A percentile compares a stretch with the other conserved stretches of the same genome.
Evolutionary conservation across 2,329 filamentous ascomycete genomes (phyloP).

Genomic region (Exophiala oligosperma): DNA sequence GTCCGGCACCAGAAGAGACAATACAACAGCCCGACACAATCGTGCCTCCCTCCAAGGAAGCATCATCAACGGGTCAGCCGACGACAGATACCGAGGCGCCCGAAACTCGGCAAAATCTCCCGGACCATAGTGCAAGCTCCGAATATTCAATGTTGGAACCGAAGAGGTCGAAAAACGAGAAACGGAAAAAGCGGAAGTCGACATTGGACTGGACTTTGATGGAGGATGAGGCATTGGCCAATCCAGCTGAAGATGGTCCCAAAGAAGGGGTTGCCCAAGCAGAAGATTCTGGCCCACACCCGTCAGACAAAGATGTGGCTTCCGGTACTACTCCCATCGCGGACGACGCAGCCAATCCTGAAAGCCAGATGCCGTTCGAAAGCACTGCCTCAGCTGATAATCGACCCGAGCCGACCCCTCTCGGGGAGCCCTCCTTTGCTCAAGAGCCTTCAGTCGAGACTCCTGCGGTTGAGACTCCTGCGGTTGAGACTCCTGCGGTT

Average conservation of each 20-base stretch:
- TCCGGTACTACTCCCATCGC: not conserved
- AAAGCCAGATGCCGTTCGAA: not conserved
- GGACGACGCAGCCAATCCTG: not conserved
- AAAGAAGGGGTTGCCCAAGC: not conserved
- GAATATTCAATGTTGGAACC: slow-evolving; percentile 1
- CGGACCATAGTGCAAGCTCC: not conserved
- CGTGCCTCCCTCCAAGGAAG: not conserved
- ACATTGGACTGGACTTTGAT: slow-evolving; percentile 2
- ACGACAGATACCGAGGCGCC: not conserved
- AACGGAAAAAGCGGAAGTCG: slow-evolving; percentile 39
- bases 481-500: not conserved
- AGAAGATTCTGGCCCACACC: not conserved
- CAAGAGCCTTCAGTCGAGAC: too few relatives aligned
- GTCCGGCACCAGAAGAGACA: not conserved
- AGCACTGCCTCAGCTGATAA: not conserved
- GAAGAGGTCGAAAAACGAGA: slow-evolving; percentile 33
- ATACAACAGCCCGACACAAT: not conserved
- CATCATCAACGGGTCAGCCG: not conserved
- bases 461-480: not conserved
- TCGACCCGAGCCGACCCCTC: not conserved
- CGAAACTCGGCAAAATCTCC: not conserved
- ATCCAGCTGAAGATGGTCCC: not conserved
- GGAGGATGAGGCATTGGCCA: not conserved
- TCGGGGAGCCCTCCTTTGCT: too few relatives aligned
- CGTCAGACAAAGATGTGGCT: not conserved